phyloP scores from a whole-genome alignment of 495 filamentous ascomycete species.

The Xylaria grammica region DNA sequence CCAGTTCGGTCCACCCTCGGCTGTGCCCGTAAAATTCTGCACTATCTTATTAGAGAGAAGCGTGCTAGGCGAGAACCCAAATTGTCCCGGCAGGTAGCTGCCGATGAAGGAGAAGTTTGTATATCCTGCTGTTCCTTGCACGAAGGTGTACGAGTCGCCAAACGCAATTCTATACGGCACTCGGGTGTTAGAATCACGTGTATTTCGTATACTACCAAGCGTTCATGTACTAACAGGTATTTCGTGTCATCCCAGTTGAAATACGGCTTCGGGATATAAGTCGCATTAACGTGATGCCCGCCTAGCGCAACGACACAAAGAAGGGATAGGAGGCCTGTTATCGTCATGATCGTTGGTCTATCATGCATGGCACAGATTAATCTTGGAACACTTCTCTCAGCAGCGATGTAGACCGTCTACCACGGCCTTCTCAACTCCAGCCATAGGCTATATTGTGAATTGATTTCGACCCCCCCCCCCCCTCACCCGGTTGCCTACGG shows the following conservation, averaged over 20 bases:
- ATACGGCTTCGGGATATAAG: not conserved
- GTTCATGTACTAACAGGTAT: conserved; percentile 1
- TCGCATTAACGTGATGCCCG: not conserved
- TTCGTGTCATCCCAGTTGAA: conserved; percentile 4
- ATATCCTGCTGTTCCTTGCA: conserved; percentile 55
- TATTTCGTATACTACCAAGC: not conserved
- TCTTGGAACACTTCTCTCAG: not conserved
- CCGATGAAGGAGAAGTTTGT: conserved; percentile 58
- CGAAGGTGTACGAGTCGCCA: conserved; percentile 61
- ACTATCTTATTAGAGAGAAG: conserved; percentile 55
- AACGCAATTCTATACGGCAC: conserved; percentile 49
- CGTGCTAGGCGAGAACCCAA: conserved; percentile 43
- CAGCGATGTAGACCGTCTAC: not conserved
- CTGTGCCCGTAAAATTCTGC: conserved; percentile 55
- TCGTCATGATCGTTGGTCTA: not conserved
- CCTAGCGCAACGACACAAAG: not conserved
- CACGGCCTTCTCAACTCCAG: not conserved
- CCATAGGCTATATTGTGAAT: not conserved
- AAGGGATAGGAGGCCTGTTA: not conserved
- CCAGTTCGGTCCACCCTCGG: conserved; percentile 58
- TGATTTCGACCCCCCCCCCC: not conserved
- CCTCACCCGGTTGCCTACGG: too few species aligned
- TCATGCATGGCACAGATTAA: not conserved
- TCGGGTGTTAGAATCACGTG: not conserved
- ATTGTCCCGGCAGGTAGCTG: conserved; percentile 39